These are phyloP conservation scores for Epichloe hybrida DNA, from an alignment of 2,329 filamentous ascomycete species.

Conservation along the genomic window DNA sequence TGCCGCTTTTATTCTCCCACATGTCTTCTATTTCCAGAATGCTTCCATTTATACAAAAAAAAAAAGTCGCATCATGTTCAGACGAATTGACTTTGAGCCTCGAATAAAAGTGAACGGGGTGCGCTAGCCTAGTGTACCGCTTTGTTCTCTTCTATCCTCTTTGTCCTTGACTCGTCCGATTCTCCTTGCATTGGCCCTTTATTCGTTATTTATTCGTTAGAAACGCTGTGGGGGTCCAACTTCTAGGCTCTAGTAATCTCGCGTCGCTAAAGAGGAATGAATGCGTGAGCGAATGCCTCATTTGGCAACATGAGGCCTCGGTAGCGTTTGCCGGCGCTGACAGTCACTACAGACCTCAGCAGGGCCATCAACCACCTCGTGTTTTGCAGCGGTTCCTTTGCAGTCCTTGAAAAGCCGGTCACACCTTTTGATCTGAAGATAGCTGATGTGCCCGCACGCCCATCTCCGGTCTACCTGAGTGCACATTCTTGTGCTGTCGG, in stretches of 20 bases:
- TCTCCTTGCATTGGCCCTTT: too few relatives aligned
- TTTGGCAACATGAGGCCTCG: constrained; percentile 9
- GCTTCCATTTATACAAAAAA: too few relatives aligned
- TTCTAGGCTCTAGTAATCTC: not conserved
- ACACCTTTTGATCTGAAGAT: constrained; percentile 21
- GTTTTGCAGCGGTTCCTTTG: constrained; percentile 23
- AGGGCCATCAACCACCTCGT: constrained; percentile 16
- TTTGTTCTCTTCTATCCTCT: too few relatives aligned
- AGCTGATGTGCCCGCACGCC: constrained; percentile 25
- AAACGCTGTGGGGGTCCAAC: not conserved
- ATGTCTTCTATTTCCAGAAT: too few relatives aligned
- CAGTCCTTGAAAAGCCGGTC: constrained; percentile 20
- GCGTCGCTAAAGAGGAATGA: not conserved
- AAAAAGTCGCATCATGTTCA: too few relatives aligned
- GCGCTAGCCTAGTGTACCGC: too few relatives aligned
- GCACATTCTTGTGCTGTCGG: constrained; percentile 18
- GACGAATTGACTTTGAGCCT: too few relatives aligned
- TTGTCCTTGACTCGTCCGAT: too few relatives aligned
- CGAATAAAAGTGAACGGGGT: too few relatives aligned
- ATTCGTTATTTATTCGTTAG: too few relatives aligned
- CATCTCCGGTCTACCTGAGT: constrained; percentile 25
- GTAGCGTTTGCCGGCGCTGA: constrained; percentile 18
- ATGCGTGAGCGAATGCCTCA: not conserved
- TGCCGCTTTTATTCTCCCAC: too few relatives aligned
- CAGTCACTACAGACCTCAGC: constrained; percentile 21